Percentiles rank a stretch among this genome's conserved stretches.
These are phyloP conservation scores for Nicotiana noctiflora DNA, from an alignment of 257 asterid genomes.

Conservation along the genomic window DNA sequence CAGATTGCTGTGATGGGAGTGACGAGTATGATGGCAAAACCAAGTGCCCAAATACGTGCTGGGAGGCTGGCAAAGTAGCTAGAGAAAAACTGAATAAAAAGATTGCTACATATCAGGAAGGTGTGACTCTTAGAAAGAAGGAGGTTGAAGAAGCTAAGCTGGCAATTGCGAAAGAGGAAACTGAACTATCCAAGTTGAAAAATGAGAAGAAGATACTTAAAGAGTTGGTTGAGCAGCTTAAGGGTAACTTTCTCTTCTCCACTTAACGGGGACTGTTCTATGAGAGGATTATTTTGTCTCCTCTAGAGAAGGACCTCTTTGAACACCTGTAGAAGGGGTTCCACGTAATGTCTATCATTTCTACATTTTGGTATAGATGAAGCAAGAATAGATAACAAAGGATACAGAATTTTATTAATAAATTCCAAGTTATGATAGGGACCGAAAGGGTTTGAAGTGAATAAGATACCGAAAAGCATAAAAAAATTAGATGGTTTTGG, in stretches of 20 bases:
- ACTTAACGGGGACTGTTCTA: background rate
- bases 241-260: slow-evolving; percentile 40
- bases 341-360: background rate
- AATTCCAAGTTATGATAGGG: too few species aligned
- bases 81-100: slow-evolving; percentile 81
- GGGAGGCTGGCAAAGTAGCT: slow-evolving; percentile 94
- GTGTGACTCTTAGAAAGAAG: slow-evolving; percentile 52
- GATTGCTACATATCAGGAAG: slow-evolving; percentile 67
- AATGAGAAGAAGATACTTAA: slow-evolving; percentile 72
- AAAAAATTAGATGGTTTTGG: too few species aligned
- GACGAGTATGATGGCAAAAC: slow-evolving; percentile 84
- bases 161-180: slow-evolving; percentile 61
- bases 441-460: too few species aligned
- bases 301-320: background rate
- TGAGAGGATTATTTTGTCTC: background rate
- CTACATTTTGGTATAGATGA: background rate
- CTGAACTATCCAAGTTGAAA: slow-evolving; percentile 63
- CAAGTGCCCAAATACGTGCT: slow-evolving; percentile 80
- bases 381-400: background rate
- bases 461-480: too few species aligned
- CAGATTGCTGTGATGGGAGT: slow-evolving; percentile 99
- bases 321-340: background rate
- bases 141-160: slow-evolving; percentile 67
- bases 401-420: background rate
- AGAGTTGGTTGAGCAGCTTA: slow-evolving; percentile 68